Base-by-base conservation (phyloP, 2,329 filamentous ascomycete species). In the Aspergillus latus region DNA sequence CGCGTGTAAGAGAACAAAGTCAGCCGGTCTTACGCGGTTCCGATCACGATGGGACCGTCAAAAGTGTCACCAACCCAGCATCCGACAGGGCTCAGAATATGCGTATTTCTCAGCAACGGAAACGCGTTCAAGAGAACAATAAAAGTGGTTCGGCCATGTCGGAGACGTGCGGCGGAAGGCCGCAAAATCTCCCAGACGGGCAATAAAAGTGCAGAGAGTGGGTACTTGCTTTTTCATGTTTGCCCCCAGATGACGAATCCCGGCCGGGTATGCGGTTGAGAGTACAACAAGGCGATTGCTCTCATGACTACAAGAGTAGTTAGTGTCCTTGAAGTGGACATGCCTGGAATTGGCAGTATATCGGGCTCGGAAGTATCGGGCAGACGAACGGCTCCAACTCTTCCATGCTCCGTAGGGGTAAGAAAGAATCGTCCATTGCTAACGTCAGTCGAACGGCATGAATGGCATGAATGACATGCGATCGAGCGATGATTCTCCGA, bases 61-160 rank as follows among this genome's bases (percentile, higher is more conserved):
- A 44, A 55, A 56, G 47, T 61, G 57, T 57, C 60, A 58, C 53
- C 21, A 39, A 39, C 58, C 43, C 48, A 40, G 13, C n/a, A 16
- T 48, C 45, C 32, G 21, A 21, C 43, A 30, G 43, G 21, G 11
- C 26, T 45, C 28, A 45, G 9, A 9, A 21, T 21, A 21, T 34
- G 29, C 28, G 11, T 13, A 32, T 47, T 47, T 34, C 47, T 99
- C 34, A 49, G 11, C 10, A 16, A 47, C 16, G 32, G 15, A 49
- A 26, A 15, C 37, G 13, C 28, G 13, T 42, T 48, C 36, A 40
- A 21, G n/a, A 16, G 15, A 45, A 51, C 26, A 32, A 16, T 30
- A 32, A 21, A 32, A 36, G 28, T 48, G 37, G 46, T 44, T 54
- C 37, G 45, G 39, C 28, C 21, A 21, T 40, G 37, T 48, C 52